Evolutionary conservation across 2,329 filamentous ascomycete genomes (phyloP).

Genomic region (Penicillium crustosum): DNA sequence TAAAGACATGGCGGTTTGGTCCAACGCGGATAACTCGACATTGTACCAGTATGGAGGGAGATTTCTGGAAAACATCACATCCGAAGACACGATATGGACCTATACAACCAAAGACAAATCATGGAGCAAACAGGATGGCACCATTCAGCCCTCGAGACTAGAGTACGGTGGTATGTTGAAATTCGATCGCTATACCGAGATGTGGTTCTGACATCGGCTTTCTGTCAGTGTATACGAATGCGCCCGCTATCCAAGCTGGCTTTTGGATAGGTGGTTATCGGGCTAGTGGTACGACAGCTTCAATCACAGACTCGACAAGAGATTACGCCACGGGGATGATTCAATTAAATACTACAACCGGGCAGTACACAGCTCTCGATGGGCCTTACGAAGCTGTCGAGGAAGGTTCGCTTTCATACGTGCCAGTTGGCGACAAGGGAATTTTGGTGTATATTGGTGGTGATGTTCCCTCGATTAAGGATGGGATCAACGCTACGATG

Average conservation of each 20-base stretch:
- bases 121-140: conserved; percentile 12
- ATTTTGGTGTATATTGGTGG: conserved; percentile 19
- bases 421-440: conserved; percentile 11
- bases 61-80: no score
- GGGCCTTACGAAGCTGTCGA: conserved; percentile 13
- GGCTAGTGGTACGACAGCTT: conserved; percentile 8
- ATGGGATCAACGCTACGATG: conserved; percentile 13
- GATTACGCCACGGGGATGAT: conserved; percentile 12
- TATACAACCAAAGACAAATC: neutral
- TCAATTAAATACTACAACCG: conserved; percentile 18
- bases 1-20: no score
- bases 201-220: neutral
- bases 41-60: no score
- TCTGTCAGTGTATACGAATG: conserved; percentile 10
- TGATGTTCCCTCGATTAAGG: conserved; percentile 15
- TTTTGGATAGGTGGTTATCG: conserved; percentile 18
- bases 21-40: no score
- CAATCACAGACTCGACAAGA: conserved; percentile 13
- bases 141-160: conserved; percentile 12
- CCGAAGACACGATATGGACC: no score
- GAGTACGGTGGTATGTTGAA: conserved; percentile 9
- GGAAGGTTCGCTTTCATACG: conserved; percentile 13
- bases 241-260: conserved; percentile 11
- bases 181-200: neutral
- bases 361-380: conserved; percentile 4